Conservation (phyloP, 2,329 filamentous ascomycete genomes). For the Penicillium freii region DNA sequence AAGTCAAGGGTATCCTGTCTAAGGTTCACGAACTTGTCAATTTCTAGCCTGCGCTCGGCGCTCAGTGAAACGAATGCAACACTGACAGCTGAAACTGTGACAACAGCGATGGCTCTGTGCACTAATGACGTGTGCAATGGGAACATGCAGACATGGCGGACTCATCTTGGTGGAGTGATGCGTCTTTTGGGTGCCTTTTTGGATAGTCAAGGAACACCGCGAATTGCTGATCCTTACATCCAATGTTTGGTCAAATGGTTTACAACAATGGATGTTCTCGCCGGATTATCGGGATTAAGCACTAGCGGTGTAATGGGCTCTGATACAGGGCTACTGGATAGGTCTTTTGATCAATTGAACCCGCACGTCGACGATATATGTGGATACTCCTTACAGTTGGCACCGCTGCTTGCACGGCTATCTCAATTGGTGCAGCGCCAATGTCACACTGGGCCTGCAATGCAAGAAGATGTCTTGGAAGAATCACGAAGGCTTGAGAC, state of each 20-base stretch:
- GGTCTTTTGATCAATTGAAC: not conserved
- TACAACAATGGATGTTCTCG: constrained; percentile 29
- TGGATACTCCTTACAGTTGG: constrained; percentile 30
- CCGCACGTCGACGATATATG: constrained; percentile 29
- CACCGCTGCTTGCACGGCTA: constrained; percentile 26
- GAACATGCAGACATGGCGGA: constrained; percentile 27
- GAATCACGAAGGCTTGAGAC: constrained; percentile 15
- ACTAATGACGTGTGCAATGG: constrained; percentile 38
- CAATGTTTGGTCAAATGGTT: constrained; percentile 33
- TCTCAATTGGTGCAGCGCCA: constrained; percentile 18
- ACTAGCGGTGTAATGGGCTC: constrained; percentile 7
- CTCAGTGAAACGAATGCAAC: constrained; percentile 14
- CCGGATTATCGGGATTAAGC: constrained; percentile 24
- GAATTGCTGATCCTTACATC: constrained; percentile 16
- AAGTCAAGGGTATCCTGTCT: constrained; percentile 18
- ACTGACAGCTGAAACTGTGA: constrained; percentile 24
- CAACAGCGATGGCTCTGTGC: constrained; percentile 32
- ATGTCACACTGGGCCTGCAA: not conserved
- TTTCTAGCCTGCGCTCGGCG: constrained; percentile 24
- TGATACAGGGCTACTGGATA: constrained; percentile 11
- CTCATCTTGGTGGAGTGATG: constrained; percentile 28
- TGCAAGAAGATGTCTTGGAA: not conserved
- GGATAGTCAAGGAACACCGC: constrained; percentile 5
- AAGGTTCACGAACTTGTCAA: constrained; percentile 30
- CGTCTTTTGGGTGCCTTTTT: constrained; percentile 23